Conservation (phyloP, 768 basidiomycete species). For the Amanita phalloides region DNA sequence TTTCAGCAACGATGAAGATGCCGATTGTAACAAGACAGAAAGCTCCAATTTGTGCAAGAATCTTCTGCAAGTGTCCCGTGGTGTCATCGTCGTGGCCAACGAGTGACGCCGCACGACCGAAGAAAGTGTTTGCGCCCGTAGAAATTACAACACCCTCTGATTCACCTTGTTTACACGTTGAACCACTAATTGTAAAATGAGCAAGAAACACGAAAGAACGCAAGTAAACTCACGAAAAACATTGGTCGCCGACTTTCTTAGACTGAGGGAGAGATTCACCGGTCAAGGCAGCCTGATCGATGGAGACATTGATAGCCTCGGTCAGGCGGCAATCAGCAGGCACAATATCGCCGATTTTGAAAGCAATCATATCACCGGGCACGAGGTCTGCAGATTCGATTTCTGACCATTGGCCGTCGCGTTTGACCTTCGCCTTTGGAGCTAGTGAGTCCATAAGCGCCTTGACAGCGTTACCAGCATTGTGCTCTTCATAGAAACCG, state of each 20-base stretch:
- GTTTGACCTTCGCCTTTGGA: conserved; percentile 93
- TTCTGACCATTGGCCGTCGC: conserved; percentile 76
- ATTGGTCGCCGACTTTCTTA: conserved; percentile 93
- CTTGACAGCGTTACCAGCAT: conserved; percentile 98
- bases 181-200: conserved; percentile 46
- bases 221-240: conserved; percentile 78
- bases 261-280: conserved; percentile 91
- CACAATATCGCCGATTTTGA: conserved; percentile 99
- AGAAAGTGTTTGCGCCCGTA: conserved; percentile 96
- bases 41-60: conserved; percentile 93
- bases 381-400: conserved; percentile 86
- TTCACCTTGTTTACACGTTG: conserved; percentile 98
- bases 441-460: conserved; percentile 99
- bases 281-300: conserved; percentile 96
- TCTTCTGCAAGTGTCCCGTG: conserved; percentile 97
- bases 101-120: conserved; percentile 95
- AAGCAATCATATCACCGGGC: conserved; percentile 91
- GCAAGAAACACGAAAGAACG: conserved; percentile 6
- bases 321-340: conserved; percentile 96
- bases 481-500: conserved; percentile 97
- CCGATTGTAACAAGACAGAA: conserved; percentile 97
- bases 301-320: conserved; percentile 94
- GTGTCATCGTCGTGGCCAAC: conserved; percentile 98
- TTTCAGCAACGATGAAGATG: conserved; percentile 91
- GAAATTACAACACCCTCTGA: conserved; percentile 98